Evolutionary conservation across 345 rosid genomes (phyloP).

Genomic region (Camelina laxa): DNA sequence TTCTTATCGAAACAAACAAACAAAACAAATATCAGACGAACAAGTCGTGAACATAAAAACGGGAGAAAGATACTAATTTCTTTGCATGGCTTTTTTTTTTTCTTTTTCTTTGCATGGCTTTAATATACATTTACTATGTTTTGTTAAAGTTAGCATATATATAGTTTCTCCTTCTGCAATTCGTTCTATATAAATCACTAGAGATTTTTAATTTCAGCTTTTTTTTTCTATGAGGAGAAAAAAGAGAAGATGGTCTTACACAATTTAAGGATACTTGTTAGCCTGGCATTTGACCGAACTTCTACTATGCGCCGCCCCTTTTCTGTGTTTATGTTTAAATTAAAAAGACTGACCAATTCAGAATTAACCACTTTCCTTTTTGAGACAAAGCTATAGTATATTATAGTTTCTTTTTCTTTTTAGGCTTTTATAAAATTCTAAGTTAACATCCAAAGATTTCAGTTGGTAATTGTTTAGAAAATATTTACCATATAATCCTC

Average conservation of each 20-base stretch:
- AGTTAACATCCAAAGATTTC: neutral
- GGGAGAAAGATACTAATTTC: too few relatives aligned
- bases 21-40: too few relatives aligned
- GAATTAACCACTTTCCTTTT: conserved; percentile 36
- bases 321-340: conserved; percentile 11
- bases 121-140: neutral
- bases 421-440: neutral
- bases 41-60: too few relatives aligned
- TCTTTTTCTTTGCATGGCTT: neutral
- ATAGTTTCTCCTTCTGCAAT: neutral
- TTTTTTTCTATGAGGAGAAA: too few relatives aligned
- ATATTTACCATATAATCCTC: neutral
- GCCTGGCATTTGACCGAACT: conserved; percentile 24
- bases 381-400: conserved; percentile 8
- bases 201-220: neutral
- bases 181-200: neutral
- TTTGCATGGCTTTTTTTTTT: too few relatives aligned
- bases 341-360: conserved; percentile 26
- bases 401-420: neutral
- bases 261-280: conserved; percentile 35
- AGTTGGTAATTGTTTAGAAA: neutral
- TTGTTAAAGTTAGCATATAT: neutral
- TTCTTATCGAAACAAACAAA: too few relatives aligned
- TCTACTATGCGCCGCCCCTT: conserved; percentile 34
- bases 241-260: neutral